Conservation (phyloP, 805 yeast species). For the Zygosaccharomyces kombuchaensis region DNA sequence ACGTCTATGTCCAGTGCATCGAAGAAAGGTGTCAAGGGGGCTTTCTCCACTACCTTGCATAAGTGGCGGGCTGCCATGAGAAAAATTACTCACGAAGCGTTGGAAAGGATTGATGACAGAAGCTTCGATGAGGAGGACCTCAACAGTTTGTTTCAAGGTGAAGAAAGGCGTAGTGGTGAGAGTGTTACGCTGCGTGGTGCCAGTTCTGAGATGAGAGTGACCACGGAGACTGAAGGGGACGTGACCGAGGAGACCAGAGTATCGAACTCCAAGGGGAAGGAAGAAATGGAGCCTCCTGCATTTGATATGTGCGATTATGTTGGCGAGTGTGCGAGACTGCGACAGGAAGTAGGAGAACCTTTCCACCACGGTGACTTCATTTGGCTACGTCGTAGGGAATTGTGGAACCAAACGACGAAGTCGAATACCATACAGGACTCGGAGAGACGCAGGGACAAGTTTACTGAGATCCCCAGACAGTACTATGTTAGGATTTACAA, state of each 20-base stretch:
- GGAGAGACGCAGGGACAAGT: constrained; percentile 20
- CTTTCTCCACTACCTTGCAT: constrained; percentile 16
- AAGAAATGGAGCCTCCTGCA: constrained; percentile 17
- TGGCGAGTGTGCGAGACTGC: constrained; percentile 31
- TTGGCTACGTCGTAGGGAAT: constrained; percentile 65
- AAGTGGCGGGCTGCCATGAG: constrained; percentile 24
- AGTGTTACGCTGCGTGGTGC: constrained; percentile 13
- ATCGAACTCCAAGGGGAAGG: constrained; percentile 17
- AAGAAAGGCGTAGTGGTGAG: constrained; percentile 17
- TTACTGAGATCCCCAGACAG: constrained; percentile 40
- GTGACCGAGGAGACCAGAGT: constrained; percentile 10
- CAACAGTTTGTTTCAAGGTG: constrained; percentile 20
- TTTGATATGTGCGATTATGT: constrained; percentile 34
- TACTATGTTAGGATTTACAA: constrained; percentile 61
- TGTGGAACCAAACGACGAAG: constrained; percentile 51
- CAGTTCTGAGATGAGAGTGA: constrained; percentile 24
- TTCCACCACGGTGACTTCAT: constrained; percentile 52
- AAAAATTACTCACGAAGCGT: constrained; percentile 22
- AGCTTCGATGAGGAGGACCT: constrained; percentile 16
- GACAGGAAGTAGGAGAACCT: constrained; percentile 35
- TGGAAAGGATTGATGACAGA: constrained; percentile 19
- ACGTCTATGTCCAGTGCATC: not conserved
- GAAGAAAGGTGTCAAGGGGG: not conserved
- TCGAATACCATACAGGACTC: constrained; percentile 11
- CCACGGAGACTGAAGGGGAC: constrained; percentile 23